Percentiles rank a stretch among this genome's conserved stretches.
phyloP scores from a whole-genome alignment of 306 rosid species.

The Senna siamea region DNA sequence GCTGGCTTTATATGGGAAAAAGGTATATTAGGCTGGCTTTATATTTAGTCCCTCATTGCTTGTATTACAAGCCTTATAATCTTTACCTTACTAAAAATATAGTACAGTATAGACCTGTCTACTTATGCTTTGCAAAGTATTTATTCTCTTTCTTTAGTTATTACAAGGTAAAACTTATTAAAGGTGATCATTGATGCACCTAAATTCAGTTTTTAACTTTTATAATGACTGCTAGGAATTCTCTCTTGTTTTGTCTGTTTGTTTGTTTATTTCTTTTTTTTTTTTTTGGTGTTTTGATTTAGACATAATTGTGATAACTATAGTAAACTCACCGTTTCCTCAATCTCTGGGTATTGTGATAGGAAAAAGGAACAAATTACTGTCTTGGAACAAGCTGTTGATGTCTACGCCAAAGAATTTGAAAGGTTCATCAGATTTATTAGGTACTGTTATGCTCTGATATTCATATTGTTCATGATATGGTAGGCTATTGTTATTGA shows the following conservation, averaged over 20 bases:
- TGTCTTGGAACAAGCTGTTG: constrained; percentile 74
- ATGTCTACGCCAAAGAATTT: constrained; percentile 74
- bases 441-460: constrained; percentile 53
- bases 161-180: background rate
- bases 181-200: constrained; percentile 7
- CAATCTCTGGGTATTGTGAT: constrained; percentile 37
- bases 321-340: constrained; percentile 25
- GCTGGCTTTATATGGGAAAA: background rate
- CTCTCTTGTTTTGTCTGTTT: too few relatives aligned
- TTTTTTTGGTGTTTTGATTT: background rate
- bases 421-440: constrained; percentile 79
- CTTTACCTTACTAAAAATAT: too few relatives aligned
- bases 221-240: background rate
- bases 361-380: constrained; percentile 62
- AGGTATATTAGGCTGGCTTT: background rate
- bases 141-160: too few relatives aligned
- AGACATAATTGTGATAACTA: constrained; percentile 19
- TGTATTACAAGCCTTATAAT: too few relatives aligned
- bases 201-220: constrained; percentile 1
- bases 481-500: background rate
- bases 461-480: constrained; percentile 35
- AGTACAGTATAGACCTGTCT: background rate
- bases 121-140: background rate
- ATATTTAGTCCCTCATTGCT: background rate
- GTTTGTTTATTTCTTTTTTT: background rate